Evolutionary conservation across 331 rosid species (phyloP), one percentile per base, ranked within the genome.

Genomic region (Spiraea crenata): DNA sequence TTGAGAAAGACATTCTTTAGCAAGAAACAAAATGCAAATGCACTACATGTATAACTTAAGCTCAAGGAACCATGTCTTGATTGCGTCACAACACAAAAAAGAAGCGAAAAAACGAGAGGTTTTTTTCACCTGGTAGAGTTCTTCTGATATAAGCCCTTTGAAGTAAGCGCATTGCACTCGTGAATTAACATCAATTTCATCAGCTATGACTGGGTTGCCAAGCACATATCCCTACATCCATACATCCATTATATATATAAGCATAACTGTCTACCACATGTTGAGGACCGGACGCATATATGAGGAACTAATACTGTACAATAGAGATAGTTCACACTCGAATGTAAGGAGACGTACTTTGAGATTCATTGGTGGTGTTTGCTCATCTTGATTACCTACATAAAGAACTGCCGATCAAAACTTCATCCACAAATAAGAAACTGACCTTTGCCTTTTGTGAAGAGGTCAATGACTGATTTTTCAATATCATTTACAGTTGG

Each of bases 131-230:
- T 76, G 2, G 44, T 68, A 76, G 8, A 76, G 71, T 42, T 62
- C 64, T 35, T 76, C 75, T 54, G 75, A 52, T 61, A 76, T 76
- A 49, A 76, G 75, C 7, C 75, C 46, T 20, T 60, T 57, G 15
- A 67, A 40, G 37, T 69, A 56, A 51, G 75, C 57, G 19, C 50
- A 69, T 50, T 31, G 20, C 2, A 69, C 20, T 69, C 56, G 68
- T 15, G 67, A 70, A 51, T 76, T 52, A 0, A 0, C 0, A n/a
- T 76, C 80, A 1, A 14, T 56, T 6, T 16, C 3, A 12, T 3
- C 0, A 46, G 51, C 42, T 17, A 70, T 76, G 40, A 0, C 14
- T 41, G 75, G 80, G 13, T 69, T 41, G 14, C 74, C 74, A 40
- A 76, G 69, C 34, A 69, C 25, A 76, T 68, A 76, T 13, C 79